Evolutionary conservation across 257 asterid species (phyloP).

Genomic region (Jasminum sambac): DNA sequence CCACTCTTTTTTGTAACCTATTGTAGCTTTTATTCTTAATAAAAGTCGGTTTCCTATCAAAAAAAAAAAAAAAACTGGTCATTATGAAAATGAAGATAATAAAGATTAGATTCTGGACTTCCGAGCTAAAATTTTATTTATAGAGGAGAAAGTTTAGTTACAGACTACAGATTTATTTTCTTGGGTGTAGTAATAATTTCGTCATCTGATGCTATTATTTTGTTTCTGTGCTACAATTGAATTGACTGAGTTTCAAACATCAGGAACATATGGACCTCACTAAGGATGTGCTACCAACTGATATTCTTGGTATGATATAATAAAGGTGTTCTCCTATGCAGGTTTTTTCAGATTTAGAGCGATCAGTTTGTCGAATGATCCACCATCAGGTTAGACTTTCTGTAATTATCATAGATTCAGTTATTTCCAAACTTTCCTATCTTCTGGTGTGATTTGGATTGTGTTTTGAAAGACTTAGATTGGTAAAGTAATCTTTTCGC

Average conservation of each 20-base stretch:
- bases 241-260: not conserved
- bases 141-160: not conserved
- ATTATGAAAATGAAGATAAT: not conserved
- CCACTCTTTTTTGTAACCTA: no score
- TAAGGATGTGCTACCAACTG: not conserved
- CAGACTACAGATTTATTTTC: not conserved
- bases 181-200: not conserved
- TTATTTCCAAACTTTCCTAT: not conserved
- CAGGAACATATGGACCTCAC: not conserved
- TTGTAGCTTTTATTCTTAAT: no score
- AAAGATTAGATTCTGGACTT: not conserved
- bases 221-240: not conserved
- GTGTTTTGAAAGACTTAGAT: slow-evolving; percentile 2
- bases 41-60: no score
- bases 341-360: slow-evolving; percentile 99
- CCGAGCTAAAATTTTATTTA: not conserved
- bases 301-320: not conserved
- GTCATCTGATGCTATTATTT: not conserved
- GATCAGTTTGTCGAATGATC: slow-evolving; percentile 96
- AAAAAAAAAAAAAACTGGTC: not conserved
- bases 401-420: slow-evolving; percentile 18
- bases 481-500: slow-evolving; percentile 14
- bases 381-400: slow-evolving; percentile 79
- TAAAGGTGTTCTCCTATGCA: slow-evolving; percentile 35
- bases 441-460: slow-evolving; percentile 10